Conservation (phyloP, 2,329 filamentous ascomycete species). For the Claviceps citrina region DNA sequence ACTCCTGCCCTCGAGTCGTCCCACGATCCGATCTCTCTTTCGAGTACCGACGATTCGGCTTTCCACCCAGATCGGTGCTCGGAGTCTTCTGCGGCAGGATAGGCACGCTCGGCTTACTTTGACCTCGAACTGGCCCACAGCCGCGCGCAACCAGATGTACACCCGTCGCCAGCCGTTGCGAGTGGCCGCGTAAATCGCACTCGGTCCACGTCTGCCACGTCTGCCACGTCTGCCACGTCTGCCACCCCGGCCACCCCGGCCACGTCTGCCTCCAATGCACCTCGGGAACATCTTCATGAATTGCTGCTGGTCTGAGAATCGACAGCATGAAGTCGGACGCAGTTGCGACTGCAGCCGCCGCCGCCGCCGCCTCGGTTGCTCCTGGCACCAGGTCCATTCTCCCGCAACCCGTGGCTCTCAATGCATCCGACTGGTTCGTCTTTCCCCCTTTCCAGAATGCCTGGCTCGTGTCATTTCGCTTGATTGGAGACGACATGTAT, state of each 20-base stretch:
- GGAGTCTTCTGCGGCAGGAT: neutral
- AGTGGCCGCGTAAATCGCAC: neutral
- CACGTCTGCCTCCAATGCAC: conserved; percentile 3
- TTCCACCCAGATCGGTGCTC: neutral
- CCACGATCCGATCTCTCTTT: neutral
- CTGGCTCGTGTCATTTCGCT: neutral
- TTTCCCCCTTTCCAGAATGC: neutral
- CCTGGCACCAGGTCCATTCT: neutral
- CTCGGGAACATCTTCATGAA: neutral
- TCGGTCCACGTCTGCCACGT: neutral
- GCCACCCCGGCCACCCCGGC: too few species aligned
- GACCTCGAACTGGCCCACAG: neutral
- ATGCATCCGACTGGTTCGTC: conserved; percentile 11
- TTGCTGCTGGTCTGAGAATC: neutral
- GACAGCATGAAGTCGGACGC: conserved; percentile 5
- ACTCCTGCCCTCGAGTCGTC: neutral
- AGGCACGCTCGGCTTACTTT: neutral
- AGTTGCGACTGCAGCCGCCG: conserved; percentile 4
- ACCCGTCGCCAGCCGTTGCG: neutral
- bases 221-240: neutral
- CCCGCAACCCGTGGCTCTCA: conserved; percentile 10
- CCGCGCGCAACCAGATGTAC: neutral
- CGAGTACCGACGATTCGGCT: neutral
- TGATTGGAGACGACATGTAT: neutral
- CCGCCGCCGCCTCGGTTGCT: conserved; percentile 2